phyloP scores from a whole-genome alignment of 257 asterid species.

The Scutellaria barbata region DNA sequence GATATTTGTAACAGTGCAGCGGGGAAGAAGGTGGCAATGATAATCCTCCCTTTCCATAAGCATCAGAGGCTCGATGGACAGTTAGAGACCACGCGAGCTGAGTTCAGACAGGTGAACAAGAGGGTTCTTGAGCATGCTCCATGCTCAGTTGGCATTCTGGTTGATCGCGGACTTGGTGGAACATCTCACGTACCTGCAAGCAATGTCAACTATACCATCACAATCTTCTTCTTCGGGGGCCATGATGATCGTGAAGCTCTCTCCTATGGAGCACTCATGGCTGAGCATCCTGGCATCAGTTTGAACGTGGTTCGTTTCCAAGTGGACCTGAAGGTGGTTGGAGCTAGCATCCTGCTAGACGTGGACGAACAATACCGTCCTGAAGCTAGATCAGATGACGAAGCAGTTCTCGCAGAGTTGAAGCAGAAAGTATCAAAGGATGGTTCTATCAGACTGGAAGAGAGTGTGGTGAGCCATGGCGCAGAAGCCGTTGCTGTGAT shows the following conservation, averaged over 20 bases:
- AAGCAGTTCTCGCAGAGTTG: slow-evolving; percentile 38
- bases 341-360: slow-evolving; percentile 33
- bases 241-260: slow-evolving; percentile 58
- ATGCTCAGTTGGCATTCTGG: slow-evolving; percentile 58
- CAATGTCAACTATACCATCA: slow-evolving; percentile 44
- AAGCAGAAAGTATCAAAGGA: slow-evolving; percentile 25
- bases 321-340: slow-evolving; percentile 39
- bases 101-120: slow-evolving; percentile 44
- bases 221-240: slow-evolving; percentile 55
- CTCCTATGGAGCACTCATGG: slow-evolving; percentile 52
- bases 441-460: slow-evolving; percentile 38
- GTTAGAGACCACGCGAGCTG: slow-evolving; percentile 48
- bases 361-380: slow-evolving; percentile 3
- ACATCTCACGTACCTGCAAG: slow-evolving; percentile 51
- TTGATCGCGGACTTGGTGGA: slow-evolving; percentile 60
- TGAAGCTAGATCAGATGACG: slow-evolving; percentile 36
- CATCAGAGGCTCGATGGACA: slow-evolving; percentile 47
- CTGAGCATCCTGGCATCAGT: slow-evolving; percentile 58
- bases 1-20: slow-evolving; percentile 50
- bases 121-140: slow-evolving; percentile 52
- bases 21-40: slow-evolving; percentile 44
- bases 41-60: slow-evolving; percentile 53
- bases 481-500: slow-evolving; percentile 41
- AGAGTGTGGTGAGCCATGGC: slow-evolving; percentile 32
- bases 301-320: slow-evolving; percentile 42